Evolutionary conservation across 345 rosid species (phyloP).

Genomic region (Eucalyptus marginata): DNA sequence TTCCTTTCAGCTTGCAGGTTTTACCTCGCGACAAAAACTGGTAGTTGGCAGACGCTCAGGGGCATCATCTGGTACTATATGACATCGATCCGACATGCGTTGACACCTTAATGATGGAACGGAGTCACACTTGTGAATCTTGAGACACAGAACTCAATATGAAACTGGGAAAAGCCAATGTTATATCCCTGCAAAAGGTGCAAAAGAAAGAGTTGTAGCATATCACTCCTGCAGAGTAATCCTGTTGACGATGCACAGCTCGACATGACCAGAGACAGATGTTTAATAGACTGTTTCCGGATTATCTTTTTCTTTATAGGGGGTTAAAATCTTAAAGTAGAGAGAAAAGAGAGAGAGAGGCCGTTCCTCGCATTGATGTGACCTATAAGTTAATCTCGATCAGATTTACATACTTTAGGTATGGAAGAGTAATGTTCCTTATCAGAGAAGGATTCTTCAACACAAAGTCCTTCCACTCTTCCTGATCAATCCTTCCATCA

Average conservation of each 20-base stretch:
- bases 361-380: neutral
- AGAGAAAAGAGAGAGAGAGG: neutral
- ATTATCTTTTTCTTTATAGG: neutral
- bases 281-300: neutral
- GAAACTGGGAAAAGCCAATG: conserved; percentile 74
- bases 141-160: conserved; percentile 45
- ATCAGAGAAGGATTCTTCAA: conserved; percentile 51
- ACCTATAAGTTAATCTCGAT: neutral
- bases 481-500: conserved; percentile 66
- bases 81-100: neutral
- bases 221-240: neutral
- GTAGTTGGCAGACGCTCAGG: neutral
- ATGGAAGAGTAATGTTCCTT: conserved; percentile 84
- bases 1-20: neutral
- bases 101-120: neutral
- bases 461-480: conserved; percentile 78
- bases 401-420: conserved; percentile 40
- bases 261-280: neutral
- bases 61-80: neutral
- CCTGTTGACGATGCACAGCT: neutral
- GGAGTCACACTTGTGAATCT: conserved; percentile 15
- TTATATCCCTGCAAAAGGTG: conserved; percentile 59
- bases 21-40: neutral
- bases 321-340: neutral
- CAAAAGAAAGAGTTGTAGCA: neutral